These are phyloP conservation scores for Aspergillus flavus DNA, from an alignment of 2,329 filamentous ascomycete genomes.

Conservation along the genomic window DNA sequence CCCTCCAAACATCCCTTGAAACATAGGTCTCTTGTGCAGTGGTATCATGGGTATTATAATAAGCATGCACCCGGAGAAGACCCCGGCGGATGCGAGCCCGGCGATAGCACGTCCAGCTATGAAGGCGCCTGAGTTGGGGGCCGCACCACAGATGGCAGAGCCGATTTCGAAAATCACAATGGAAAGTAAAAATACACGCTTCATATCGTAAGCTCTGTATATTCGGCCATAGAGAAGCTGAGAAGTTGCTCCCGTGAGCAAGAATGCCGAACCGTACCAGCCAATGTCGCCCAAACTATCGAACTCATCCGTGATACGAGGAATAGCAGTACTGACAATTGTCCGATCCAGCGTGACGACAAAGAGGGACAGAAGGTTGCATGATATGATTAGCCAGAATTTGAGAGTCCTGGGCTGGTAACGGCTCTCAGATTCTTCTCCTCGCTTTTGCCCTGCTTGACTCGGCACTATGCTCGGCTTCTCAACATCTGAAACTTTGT, in stretches of 20 bases:
- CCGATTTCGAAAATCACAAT: constrained; percentile 9
- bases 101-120: constrained; percentile 16
- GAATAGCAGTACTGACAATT: constrained; percentile 39
- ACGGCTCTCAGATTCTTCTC: background rate
- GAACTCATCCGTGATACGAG: constrained; percentile 40
- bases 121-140: background rate
- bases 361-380: background rate
- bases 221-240: constrained; percentile 39
- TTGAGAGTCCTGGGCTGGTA: background rate
- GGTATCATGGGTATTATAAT: background rate
- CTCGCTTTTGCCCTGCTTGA: background rate
- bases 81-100: background rate
- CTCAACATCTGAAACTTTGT: background rate
- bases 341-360: constrained; percentile 10
- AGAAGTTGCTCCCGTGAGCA: constrained; percentile 31
- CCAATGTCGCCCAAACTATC: constrained; percentile 37
- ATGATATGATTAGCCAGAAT: background rate
- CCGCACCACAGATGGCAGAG: constrained; percentile 11
- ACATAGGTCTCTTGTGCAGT: constrained; percentile 6
- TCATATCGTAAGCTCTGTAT: background rate
- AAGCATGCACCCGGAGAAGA: constrained; percentile 1
- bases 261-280: constrained; percentile 40
- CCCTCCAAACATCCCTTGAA: background rate
- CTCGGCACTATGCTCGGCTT: background rate
- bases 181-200: background rate